Base-by-base conservation (phyloP, 2,329 filamentous ascomycete genomes). In the Penicillium hordei region DNA sequence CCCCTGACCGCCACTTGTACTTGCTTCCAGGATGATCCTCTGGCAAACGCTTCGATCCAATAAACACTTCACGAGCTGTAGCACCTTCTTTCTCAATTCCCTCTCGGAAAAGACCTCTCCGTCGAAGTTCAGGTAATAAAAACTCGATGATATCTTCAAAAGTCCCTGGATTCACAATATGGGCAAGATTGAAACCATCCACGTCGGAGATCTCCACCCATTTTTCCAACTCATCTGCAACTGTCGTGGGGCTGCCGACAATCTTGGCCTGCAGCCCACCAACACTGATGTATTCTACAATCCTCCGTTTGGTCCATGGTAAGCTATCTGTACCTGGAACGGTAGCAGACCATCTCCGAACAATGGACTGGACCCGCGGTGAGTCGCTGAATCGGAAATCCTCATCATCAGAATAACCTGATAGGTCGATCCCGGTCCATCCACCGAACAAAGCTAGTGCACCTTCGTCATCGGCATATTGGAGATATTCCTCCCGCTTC, bases 361-460 rank as follows among this genome's bases (percentile, higher is more conserved):
- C 45, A 17, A 55, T 34, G 25, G 45, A 15, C 64, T 71, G 36
- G 71, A 71, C 17, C 75, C 72, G 10, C 63, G 72, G 7, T 68
- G 69, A 1, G 70, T 66, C 65, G 4, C 61, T 63, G 61, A 78
- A 75, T 2, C 68, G 63, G 40, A 78, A 75, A 53, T 78, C 73
- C n/a, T 76, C 69, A 43, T 78, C 74, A 39, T 77, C 74, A 1
- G 66, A 60, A 57, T 71, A 36, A 17, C 21, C 12, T 23, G 53
- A 50, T 5, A 55, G 38, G 15, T 55, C 53, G 71, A 71, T 10
- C 72, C 73, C 76, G 2, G 71, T 71, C 76, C 76, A 79, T 15
- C 76, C 76, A 2, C 76, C 76, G 53, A 79, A 78, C 1, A 79
- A 64, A 0, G 75, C 68, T 6, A 75, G 68, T 0, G 73, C 70